Conservation (phyloP, 345 rosid genomes). For the Eucalyptus erythrocorys region DNA sequence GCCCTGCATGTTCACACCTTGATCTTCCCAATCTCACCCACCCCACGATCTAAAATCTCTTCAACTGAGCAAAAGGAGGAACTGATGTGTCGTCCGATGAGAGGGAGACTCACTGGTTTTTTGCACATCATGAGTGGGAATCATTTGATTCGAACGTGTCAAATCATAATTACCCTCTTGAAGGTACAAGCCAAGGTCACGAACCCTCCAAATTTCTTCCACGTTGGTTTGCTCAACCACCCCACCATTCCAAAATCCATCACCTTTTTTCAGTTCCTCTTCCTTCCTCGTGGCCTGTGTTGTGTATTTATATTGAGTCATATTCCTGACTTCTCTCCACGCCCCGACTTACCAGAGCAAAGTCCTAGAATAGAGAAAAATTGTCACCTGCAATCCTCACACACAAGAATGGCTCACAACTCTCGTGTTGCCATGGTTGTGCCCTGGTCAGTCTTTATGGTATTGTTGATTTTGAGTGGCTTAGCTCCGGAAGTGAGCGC, state of each 20-base stretch:
- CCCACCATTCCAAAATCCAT: background rate
- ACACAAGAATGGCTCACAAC: background rate
- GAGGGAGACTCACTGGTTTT: background rate
- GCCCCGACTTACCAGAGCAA: background rate
- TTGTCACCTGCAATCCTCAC: background rate
- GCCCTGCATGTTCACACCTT: background rate
- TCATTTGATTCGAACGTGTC: background rate
- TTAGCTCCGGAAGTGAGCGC: background rate
- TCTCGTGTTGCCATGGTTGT: background rate
- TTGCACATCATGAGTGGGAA: background rate
- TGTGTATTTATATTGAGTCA: background rate
- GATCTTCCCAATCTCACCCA: background rate
- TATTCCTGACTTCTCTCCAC: background rate
- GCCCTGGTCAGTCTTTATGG: background rate
- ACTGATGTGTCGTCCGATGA: background rate
- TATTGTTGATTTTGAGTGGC: background rate
- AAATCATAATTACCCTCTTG: background rate
- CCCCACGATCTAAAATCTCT: background rate
- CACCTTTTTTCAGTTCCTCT: background rate
- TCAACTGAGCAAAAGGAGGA: background rate
- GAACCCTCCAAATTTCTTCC: background rate
- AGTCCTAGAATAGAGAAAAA: background rate
- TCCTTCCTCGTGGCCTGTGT: background rate
- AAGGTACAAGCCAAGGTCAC: background rate
- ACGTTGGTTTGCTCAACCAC: background rate